Percentiles rank a stretch among this genome's conserved stretches.
Evolutionary conservation across 2,329 filamentous ascomycete species (phyloP).

Genomic region (Monosporascus sp.): DNA sequence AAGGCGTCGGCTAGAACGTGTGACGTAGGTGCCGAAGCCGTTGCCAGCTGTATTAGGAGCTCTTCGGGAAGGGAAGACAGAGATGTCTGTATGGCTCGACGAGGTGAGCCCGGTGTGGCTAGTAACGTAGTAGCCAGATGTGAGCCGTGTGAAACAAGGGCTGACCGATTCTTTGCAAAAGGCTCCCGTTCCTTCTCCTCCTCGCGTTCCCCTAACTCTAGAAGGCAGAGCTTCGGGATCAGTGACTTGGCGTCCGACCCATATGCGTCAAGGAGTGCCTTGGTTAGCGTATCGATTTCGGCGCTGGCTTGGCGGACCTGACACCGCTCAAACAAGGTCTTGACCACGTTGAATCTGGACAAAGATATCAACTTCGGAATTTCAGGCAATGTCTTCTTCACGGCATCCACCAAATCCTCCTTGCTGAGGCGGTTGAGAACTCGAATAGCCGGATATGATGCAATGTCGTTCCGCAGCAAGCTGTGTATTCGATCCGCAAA

Average conservation of each 20-base stretch:
- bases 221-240: slow-evolving; percentile 44
- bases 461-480: slow-evolving; percentile 82
- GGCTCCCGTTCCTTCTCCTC: slow-evolving; percentile 30
- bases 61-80: slow-evolving; percentile 53
- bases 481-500: slow-evolving; percentile 76
- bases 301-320: slow-evolving; percentile 57
- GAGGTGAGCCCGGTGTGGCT: slow-evolving; percentile 61
- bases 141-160: slow-evolving; percentile 64
- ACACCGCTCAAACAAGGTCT: slow-evolving; percentile 78
- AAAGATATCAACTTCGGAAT: slow-evolving; percentile 69
- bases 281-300: slow-evolving; percentile 42
- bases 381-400: slow-evolving; percentile 66
- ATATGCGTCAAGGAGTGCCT: slow-evolving; percentile 42
- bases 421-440: slow-evolving; percentile 80
- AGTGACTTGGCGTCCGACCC: slow-evolving; percentile 41
- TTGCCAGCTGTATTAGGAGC: slow-evolving; percentile 60
- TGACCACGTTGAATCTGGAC: slow-evolving; percentile 72
- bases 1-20: slow-evolving; percentile 47
- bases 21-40: slow-evolving; percentile 42
- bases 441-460: slow-evolving; percentile 78
- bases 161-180: slow-evolving; percentile 50
- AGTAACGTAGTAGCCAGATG: slow-evolving; percentile 79
- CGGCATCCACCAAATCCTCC: slow-evolving; percentile 72
- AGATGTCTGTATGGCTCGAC: slow-evolving; percentile 68
- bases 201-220: slow-evolving; percentile 28